Percentiles rank a stretch among this genome's conserved stretches.
phyloP scores from a whole-genome alignment of 2,329 filamentous ascomycete species.

The Chrysoporthe austroafricana region DNA sequence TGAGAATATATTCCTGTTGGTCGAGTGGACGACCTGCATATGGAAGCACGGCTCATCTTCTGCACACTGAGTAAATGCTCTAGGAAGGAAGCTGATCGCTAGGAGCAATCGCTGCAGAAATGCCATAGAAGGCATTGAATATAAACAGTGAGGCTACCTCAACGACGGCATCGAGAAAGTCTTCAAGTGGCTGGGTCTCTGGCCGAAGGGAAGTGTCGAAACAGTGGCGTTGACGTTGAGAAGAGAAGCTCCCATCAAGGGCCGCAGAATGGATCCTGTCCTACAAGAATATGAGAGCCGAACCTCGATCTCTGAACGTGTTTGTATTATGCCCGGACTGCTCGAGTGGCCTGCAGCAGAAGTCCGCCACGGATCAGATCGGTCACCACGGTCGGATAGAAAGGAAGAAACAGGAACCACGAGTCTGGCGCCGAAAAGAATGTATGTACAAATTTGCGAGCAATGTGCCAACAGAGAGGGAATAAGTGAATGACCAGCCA shows the following conservation, averaged over 20 bases:
- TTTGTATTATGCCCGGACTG: not conserved
- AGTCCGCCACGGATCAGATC: not conserved
- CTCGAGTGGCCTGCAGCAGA: not conserved
- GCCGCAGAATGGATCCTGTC: slow-evolving; percentile 7
- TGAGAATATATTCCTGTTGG: slow-evolving; percentile 44
- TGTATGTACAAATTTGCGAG: not conserved
- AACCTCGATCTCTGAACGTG: not conserved
- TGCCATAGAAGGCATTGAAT: slow-evolving; percentile 37
- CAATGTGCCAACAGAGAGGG: not conserved
- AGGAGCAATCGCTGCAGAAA: slow-evolving; percentile 33
- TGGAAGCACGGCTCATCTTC: slow-evolving; percentile 41
- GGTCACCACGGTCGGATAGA: not conserved
- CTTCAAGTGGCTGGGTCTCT: not conserved
- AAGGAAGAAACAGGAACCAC: not conserved
- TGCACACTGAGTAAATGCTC: slow-evolving; percentile 28
- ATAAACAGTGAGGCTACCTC: slow-evolving; percentile 25
- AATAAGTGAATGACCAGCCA: slow-evolving; percentile 25
- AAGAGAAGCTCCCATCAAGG: not conserved
- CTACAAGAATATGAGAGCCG: not conserved
- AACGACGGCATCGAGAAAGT: slow-evolving; percentile 27
- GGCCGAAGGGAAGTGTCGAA: not conserved
- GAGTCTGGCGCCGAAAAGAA: not conserved
- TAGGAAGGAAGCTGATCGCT: slow-evolving; percentile 28
- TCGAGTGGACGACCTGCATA: slow-evolving; percentile 49
- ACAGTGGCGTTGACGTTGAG: not conserved